A percentile compares a stretch with the other conserved stretches of the same genome.
Evolutionary conservation across 805 yeast genomes (phyloP).

Genomic region (Schizosaccharomyces japonicus): DNA sequence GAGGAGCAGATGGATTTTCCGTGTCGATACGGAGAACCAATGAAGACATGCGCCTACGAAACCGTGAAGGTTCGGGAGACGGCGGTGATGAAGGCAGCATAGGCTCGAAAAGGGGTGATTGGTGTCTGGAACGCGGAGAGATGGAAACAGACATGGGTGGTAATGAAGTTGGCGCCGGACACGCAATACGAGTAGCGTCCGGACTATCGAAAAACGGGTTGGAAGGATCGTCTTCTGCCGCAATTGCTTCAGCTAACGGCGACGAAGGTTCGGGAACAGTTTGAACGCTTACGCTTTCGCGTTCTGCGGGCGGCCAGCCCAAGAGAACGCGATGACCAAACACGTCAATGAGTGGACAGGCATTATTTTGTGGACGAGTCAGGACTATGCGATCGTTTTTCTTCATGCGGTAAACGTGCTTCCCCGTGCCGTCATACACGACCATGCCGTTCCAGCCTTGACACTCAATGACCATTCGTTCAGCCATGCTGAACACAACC

Average conservation of each 20-base stretch:
- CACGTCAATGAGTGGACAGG: background rate
- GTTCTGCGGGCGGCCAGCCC: constrained; percentile 3
- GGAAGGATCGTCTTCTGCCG: too few species aligned
- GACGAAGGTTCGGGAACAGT: background rate
- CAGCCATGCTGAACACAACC: background rate
- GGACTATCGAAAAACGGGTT: too few species aligned
- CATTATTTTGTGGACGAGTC: background rate
- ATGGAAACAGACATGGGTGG: too few species aligned
- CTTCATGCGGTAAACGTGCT: background rate
- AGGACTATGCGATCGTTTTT: background rate
- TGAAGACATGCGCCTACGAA: too few species aligned
- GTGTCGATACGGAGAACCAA: too few species aligned
- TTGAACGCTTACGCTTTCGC: too few species aligned
- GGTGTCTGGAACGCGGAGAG: too few species aligned
- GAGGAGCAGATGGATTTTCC: too few species aligned
- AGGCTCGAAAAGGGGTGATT: too few species aligned
- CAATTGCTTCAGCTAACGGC: background rate
- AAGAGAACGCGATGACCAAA: background rate
- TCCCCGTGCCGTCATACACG: background rate
- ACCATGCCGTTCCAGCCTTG: constrained; percentile 1
- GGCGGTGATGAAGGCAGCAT: background rate
- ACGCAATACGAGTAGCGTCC: too few species aligned
- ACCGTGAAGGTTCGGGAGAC: too few species aligned
- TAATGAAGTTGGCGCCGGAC: too few species aligned
- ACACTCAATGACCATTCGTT: constrained; percentile 1